A percentile compares a stretch with the other conserved stretches of the same genome.
These are phyloP conservation scores for Ogataea wickerhamii DNA, from an alignment of 805 yeast genomes.

Conservation along the genomic window DNA sequence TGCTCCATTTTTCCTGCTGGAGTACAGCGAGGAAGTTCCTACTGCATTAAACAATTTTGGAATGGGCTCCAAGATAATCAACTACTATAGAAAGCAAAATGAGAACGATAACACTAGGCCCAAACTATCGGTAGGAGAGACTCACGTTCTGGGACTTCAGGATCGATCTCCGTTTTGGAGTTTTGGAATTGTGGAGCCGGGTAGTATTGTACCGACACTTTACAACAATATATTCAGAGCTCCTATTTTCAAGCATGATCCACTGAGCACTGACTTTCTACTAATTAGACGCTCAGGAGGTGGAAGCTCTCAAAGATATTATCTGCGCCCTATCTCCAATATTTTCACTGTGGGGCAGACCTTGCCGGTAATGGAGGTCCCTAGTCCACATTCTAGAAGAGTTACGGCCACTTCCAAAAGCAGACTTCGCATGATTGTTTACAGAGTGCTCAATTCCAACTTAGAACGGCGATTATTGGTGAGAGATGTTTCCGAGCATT, in stretches of 20 bases:
- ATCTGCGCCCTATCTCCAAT: conserved; percentile 62
- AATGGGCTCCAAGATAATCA: conserved; percentile 91
- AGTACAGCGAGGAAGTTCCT: conserved; percentile 89
- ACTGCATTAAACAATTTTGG: conserved; percentile 82
- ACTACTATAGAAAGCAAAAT: conserved; percentile 81
- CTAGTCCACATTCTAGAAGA: conserved; percentile 96
- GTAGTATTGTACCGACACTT: conserved; percentile 87
- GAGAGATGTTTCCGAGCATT: conserved; percentile 83
- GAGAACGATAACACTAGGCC: conserved; percentile 86
- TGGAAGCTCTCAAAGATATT: conserved; percentile 64
- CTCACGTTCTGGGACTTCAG: conserved; percentile 92
- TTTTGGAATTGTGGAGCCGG: conserved; percentile 94
- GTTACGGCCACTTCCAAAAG: conserved; percentile 92
- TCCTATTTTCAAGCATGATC: conserved; percentile 86
- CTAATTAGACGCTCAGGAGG: conserved; percentile 77
- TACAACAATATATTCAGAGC: conserved; percentile 91
- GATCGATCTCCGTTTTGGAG: conserved; percentile 98
- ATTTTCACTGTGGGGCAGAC: conserved; percentile 88
- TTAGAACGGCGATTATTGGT: conserved; percentile 75
- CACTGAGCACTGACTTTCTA: conserved; percentile 73
- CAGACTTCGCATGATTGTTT: conserved; percentile 90
- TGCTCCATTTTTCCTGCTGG: conserved; percentile 72
- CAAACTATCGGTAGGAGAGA: conserved; percentile 85
- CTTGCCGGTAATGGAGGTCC: conserved; percentile 90
- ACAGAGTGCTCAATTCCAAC: conserved; percentile 73